phyloP scores from a whole-genome alignment of 2,329 filamentous ascomycete genomes.

The Metarhizium guizhouense region DNA sequence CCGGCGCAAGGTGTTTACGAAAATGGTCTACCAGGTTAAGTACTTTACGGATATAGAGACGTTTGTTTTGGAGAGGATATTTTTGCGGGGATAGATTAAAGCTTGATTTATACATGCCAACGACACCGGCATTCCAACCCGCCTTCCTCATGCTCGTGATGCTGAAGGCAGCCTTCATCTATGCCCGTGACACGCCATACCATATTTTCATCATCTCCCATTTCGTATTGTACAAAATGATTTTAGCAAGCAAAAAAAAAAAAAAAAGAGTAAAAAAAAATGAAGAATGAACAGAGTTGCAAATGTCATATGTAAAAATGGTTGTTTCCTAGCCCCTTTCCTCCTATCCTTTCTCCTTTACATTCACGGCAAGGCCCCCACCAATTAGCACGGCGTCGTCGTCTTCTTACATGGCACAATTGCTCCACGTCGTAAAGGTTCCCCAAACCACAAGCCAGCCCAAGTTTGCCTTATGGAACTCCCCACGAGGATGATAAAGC shows the following conservation, averaged over 20 bases:
- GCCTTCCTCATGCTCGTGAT: conserved; percentile 1
- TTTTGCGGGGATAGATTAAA: not conserved
- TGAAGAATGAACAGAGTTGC: not conserved
- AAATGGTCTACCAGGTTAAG: not conserved
- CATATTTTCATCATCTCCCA: not conserved
- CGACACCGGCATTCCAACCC: not conserved
- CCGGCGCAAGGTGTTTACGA: not conserved
- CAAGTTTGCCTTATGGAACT: conserved; percentile 1
- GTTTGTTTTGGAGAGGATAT: not conserved
- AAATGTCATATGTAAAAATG: not conserved
- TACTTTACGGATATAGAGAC: not conserved
- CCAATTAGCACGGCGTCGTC: not conserved
- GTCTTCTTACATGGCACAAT: not conserved
- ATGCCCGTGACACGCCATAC: not conserved
- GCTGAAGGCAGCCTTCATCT: not conserved
- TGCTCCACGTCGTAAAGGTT: not conserved
- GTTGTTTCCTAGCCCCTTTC: not conserved
- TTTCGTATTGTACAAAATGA: conserved; percentile 1
- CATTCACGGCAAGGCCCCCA: not conserved
- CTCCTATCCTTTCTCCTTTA: not conserved
- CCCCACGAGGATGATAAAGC: not conserved
- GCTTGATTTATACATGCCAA: not conserved
- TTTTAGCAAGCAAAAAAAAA: not conserved
- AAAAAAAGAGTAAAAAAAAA: not conserved
- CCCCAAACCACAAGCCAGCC: conserved; percentile 7